Evolutionary conservation across 768 basidiomycete genomes (phyloP).

Genomic region (Pleurotus citrinopileatus): DNA sequence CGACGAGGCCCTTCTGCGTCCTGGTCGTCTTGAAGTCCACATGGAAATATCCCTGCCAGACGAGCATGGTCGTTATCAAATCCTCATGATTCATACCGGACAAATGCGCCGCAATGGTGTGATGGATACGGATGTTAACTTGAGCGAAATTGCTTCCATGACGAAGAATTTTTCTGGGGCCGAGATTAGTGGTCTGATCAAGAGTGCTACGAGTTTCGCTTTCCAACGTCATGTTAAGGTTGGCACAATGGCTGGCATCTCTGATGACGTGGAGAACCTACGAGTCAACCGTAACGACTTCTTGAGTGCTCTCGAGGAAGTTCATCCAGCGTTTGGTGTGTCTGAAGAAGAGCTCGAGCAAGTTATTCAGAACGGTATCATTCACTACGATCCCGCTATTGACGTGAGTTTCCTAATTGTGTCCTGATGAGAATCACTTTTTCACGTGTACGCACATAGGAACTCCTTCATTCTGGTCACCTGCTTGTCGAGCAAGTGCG

Average conservation of each 20-base stretch:
- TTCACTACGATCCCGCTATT: conserved; percentile 73
- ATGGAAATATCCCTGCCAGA: conserved; percentile 99
- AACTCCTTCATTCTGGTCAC: conserved; percentile 80
- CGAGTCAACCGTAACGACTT: conserved; percentile 87
- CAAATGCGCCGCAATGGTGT: conserved; percentile 93
- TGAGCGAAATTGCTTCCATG: conserved; percentile 71
- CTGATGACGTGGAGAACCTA: conserved; percentile 92
- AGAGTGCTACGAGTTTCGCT: conserved; percentile 97
- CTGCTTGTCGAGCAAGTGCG: conserved; percentile 94
- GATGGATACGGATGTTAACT: conserved; percentile 83
- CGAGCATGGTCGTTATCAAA: conserved; percentile 88
- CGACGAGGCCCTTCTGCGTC: conserved; percentile 94
- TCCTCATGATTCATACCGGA: conserved; percentile 90
- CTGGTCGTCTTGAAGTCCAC: conserved; percentile 97
- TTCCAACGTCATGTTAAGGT: conserved; percentile 98
- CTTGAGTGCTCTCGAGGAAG: conserved; percentile 86
- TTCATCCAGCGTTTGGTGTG: conserved; percentile 96
- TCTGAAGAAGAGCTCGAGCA: conserved; percentile 93
- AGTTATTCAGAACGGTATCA: conserved; percentile 96
- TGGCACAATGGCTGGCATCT: conserved; percentile 95
- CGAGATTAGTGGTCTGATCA: conserved; percentile 93
- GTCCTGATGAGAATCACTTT: conserved; percentile 1
- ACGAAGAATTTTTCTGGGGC: conserved; percentile 99
- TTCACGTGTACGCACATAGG: conserved; percentile 50
- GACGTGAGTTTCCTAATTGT: conserved; percentile 55